Conservation (phyloP, 73 alveolate genomes). For the Durusdinium trenchii region DNA sequence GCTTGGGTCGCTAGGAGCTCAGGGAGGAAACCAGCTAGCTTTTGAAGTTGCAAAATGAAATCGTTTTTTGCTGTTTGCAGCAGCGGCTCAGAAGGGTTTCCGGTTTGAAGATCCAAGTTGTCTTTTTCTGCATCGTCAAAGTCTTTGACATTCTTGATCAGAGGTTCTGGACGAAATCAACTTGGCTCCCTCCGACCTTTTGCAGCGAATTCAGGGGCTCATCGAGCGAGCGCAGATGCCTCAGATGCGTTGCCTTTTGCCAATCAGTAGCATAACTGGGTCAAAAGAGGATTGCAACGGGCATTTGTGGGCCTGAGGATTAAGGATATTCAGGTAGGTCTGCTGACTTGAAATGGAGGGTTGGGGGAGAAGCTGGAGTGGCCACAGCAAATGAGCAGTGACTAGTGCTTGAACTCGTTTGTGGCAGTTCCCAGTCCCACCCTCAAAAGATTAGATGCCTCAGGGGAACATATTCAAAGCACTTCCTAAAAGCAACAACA, state of each 20-base stretch:
- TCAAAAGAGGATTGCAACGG: too few species aligned
- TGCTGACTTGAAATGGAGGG: background rate
- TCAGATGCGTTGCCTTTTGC: too few species aligned
- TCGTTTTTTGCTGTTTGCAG: background rate
- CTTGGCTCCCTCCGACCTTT: slow-evolving; percentile 98
- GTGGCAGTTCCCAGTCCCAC: too few species aligned
- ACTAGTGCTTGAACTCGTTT: too few species aligned
- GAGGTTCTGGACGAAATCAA: slow-evolving; percentile 99
- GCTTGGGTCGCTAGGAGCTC: slow-evolving; percentile 79
- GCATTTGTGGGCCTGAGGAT: too few species aligned
- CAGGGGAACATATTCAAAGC: too few species aligned
- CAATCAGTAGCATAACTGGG: too few species aligned
- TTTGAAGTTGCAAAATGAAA: background rate
- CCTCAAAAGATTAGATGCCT: too few species aligned
- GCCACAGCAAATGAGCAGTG: too few species aligned
- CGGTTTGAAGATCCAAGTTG: background rate
- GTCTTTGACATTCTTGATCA: slow-evolving; percentile 57
- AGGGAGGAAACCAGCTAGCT: slow-evolving; percentile 85
- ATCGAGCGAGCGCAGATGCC: slow-evolving; percentile 69
- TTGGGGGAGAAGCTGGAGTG: background rate
- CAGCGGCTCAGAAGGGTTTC: background rate
- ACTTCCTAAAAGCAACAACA: too few species aligned
- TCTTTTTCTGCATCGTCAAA: background rate
- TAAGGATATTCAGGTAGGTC: background rate
- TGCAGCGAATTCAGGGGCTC: slow-evolving; percentile 94